phyloP scores from a whole-genome alignment of 2,329 filamentous ascomycete species.

The Botrytis paeoniae region DNA sequence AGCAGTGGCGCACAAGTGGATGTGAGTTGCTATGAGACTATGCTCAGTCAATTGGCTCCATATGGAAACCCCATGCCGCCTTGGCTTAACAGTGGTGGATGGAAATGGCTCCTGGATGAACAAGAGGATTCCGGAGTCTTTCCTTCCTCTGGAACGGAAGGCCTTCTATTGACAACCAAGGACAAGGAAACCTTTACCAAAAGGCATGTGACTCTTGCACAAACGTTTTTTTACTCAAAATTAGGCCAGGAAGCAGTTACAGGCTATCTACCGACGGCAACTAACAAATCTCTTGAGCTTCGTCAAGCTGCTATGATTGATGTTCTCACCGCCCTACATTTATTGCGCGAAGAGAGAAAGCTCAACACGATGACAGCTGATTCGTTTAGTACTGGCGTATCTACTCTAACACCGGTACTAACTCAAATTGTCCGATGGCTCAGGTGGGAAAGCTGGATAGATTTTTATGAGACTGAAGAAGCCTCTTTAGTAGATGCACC shows the following conservation, averaged over 20 bases:
- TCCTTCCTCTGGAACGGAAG: slow-evolving; percentile 23
- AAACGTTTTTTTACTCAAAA: slow-evolving; percentile 61
- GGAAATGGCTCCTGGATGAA: slow-evolving; percentile 69
- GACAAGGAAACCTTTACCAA: slow-evolving; percentile 54
- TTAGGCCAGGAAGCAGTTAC: slow-evolving; percentile 48
- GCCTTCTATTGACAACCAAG: slow-evolving; percentile 34
- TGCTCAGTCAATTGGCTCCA: slow-evolving; percentile 45
- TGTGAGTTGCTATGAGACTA: slow-evolving; percentile 46
- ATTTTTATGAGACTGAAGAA: slow-evolving; percentile 60
- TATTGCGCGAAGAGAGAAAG: slow-evolving; percentile 87
- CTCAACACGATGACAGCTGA: slow-evolving; percentile 61
- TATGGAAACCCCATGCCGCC: slow-evolving; percentile 41
- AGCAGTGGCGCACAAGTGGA: slow-evolving; percentile 45
- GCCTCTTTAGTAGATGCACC: slow-evolving; percentile 49
- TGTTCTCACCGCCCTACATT: slow-evolving; percentile 73
- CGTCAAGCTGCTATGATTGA: slow-evolving; percentile 62
- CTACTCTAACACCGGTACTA: slow-evolving; percentile 67
- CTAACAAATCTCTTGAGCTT: slow-evolving; percentile 50
- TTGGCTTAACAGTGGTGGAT: slow-evolving; percentile 62
- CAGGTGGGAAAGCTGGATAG: slow-evolving; percentile 64
- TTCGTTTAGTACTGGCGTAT: slow-evolving; percentile 43
- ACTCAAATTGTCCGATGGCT: slow-evolving; percentile 83
- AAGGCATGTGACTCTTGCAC: slow-evolving; percentile 56
- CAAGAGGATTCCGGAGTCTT: slow-evolving; percentile 39
- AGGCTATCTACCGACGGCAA: slow-evolving; percentile 65